Conservation (phyloP, 371 early-diverging fungal species). For the Blakeslea trispora region DNA sequence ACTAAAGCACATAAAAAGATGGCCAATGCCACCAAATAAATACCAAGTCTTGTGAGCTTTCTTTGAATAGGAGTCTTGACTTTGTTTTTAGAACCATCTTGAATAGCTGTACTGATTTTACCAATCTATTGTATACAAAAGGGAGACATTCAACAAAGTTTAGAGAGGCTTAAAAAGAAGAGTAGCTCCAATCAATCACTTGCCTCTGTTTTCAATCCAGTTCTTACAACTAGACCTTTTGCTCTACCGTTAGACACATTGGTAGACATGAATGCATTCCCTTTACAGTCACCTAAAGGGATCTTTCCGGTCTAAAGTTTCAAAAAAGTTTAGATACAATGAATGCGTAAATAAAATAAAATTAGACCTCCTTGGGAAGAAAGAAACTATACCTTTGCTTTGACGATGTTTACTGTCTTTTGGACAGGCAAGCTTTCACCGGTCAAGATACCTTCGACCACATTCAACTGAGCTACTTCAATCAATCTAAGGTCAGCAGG, state of each 20-base stretch:
- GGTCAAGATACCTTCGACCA: constrained; percentile 85
- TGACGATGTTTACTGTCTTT: constrained; percentile 57
- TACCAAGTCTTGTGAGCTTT: constrained; percentile 69
- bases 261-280: constrained; percentile 77
- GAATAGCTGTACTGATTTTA: constrained; percentile 86
- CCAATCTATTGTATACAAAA: constrained; percentile 62
- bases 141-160: background rate
- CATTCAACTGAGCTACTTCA: constrained; percentile 80
- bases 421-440: constrained; percentile 82
- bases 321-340: background rate
- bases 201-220: constrained; percentile 77
- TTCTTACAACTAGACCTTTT: constrained; percentile 73
- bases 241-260: constrained; percentile 72
- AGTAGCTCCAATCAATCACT: background rate
- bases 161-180: too few relatives aligned
- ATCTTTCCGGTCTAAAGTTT: constrained; percentile 54
- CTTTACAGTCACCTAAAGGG: constrained; percentile 72
- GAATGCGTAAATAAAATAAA: background rate
- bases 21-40: constrained; percentile 74
- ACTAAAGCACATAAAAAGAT: constrained; percentile 82
- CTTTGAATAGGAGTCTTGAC: constrained; percentile 80
- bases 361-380: too few relatives aligned
- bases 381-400: constrained; percentile 36
- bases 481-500: constrained; percentile 90
- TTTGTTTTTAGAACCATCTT: constrained; percentile 63